A percentile compares a stretch with the other conserved stretches of the same genome.
Conservation (phyloP, 2,329 filamentous ascomycete species). For the Pochonia chlamydosporia region DNA sequence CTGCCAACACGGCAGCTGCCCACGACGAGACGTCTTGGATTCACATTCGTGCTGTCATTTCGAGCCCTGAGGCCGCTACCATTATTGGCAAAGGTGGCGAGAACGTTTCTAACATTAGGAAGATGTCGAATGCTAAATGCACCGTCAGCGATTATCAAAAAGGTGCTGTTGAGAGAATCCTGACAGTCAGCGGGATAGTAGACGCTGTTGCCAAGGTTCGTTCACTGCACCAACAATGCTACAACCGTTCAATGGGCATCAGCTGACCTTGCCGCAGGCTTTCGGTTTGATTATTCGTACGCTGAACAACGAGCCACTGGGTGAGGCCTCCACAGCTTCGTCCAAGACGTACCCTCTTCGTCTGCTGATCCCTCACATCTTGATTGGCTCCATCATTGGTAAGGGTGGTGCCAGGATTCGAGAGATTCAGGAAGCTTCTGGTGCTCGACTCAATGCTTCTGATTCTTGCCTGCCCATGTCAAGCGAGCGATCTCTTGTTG, state of each 20-base stretch:
- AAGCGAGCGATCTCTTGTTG: slow-evolving; percentile 93
- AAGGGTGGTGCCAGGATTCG: slow-evolving; percentile 94
- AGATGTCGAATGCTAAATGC: slow-evolving; percentile 93
- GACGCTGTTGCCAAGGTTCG: slow-evolving; percentile 93
- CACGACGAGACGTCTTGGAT: slow-evolving; percentile 96
- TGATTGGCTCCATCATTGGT: slow-evolving; percentile 98
- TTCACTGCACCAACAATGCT: background rate
- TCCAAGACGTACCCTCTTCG: slow-evolving; percentile 97
- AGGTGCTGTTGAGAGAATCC: slow-evolving; percentile 92
- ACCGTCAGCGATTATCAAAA: slow-evolving; percentile 98
- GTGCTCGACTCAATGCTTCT: slow-evolving; percentile 91
- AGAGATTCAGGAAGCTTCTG: slow-evolving; percentile 97
- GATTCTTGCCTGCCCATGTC: slow-evolving; percentile 92
- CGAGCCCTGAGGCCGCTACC: slow-evolving; percentile 93
- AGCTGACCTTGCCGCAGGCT: slow-evolving; percentile 49
- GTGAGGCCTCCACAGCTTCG: slow-evolving; percentile 80
- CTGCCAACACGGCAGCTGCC: slow-evolving; percentile 43
- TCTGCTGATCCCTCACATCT: slow-evolving; percentile 89
- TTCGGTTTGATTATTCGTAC: slow-evolving; percentile 98
- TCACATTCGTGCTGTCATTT: slow-evolving; percentile 93
- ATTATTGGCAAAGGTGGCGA: slow-evolving; percentile 98
- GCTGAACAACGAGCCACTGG: slow-evolving; percentile 91
- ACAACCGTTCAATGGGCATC: slow-evolving; percentile 7
- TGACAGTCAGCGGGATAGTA: slow-evolving; percentile 93
- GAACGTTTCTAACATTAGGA: slow-evolving; percentile 95